Percentiles rank a stretch among this genome's conserved stretches.
phyloP scores from a whole-genome alignment of 768 basidiomycete genomes.

The Dioszegia crocea region DNA sequence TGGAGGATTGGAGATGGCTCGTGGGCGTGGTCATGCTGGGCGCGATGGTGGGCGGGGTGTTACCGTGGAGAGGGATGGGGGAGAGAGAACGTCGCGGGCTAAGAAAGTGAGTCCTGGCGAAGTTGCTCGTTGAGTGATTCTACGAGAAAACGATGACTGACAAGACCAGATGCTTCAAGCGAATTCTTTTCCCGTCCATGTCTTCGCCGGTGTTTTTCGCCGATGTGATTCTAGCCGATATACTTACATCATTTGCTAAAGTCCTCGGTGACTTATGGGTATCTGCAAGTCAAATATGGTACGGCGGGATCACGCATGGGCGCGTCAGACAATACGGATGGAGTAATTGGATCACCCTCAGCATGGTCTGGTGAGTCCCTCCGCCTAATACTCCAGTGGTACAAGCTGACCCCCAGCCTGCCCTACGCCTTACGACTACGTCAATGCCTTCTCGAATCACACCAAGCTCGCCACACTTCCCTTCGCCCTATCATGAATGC shows the following conservation, averaged over 20 bases:
- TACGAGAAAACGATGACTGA: not conserved
- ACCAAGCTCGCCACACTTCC: conserved; percentile 61
- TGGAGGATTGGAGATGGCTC: conserved; percentile 73
- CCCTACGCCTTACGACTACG: conserved; percentile 88
- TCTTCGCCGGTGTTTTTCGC: conserved; percentile 71
- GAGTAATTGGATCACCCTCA: conserved; percentile 71
- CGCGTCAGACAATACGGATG: conserved; percentile 63
- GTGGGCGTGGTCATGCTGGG: conserved; percentile 65
- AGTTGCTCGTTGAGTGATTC: too few relatives aligned
- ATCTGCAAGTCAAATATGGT: conserved; percentile 77
- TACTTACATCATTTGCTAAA: conserved; percentile 94
- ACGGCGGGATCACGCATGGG: conserved; percentile 68
- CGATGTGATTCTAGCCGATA: conserved; percentile 90
- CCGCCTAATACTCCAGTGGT: too few relatives aligned
- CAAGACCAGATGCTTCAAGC: conserved; percentile 60
- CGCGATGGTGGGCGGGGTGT: conserved; percentile 59
- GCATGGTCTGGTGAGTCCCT: conserved; percentile 72
- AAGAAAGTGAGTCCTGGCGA: conserved; percentile 60
- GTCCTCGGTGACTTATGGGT: conserved; percentile 93
- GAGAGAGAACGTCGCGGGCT: conserved; percentile 73
- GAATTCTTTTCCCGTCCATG: conserved; percentile 68
- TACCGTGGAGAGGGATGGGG: conserved; percentile 62
- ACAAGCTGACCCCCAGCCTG: conserved; percentile 55
- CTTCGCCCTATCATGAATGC: conserved; percentile 81
- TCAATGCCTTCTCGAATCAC: conserved; percentile 86